Evolutionary conservation across 2,329 filamentous ascomycete genomes (phyloP), one percentile per base, ranked within the genome.

Genomic region (Aspergillus sp.): DNA sequence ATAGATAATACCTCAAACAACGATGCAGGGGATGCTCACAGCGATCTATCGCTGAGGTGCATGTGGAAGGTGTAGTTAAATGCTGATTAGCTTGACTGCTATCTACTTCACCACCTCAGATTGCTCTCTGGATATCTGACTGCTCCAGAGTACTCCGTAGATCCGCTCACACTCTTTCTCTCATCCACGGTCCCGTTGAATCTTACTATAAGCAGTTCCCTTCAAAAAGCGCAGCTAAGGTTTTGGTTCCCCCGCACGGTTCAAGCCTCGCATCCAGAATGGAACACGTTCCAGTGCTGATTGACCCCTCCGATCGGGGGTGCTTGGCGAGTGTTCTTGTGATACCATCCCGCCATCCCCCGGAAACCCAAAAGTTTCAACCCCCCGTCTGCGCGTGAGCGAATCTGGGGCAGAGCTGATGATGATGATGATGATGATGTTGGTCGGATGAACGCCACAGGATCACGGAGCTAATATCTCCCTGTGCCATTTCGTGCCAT

Each of bases 241-340:
- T 55, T 55, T 55, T 30, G 50, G 6, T 27, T 55, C 53, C 53
- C 53, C 53, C 53, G 41, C 53, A 47, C 53, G 53, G 53, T 25
- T 47, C 53, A 55, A 55, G 25, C 39, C 47, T 50, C 47, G 13
- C 47, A 36, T 13, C 11, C n/a, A 50, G 2, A 27, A 30, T 32
- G 47, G 47, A 30, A 30, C 15, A 17, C 25, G 23, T 27, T 30
- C 47, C 47, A 30, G 27, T 50, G n/a, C 25, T 25, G 30, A n/a
- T 21, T 21, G 17, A 50, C 47, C 39, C 53, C 53, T 55, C 53
- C 39, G 42, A 55, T 55, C 53, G 38, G 15, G 52, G 53, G 32
- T 8, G 39, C 53, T 42, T 30, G 53, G 53, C 42, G 39, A 32
- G 23, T 42, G 53, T 55, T 47, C 53, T 32, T 44, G 53, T 44